Conservation (phyloP, 257 asterid species). For the Echites panduratus region DNA sequence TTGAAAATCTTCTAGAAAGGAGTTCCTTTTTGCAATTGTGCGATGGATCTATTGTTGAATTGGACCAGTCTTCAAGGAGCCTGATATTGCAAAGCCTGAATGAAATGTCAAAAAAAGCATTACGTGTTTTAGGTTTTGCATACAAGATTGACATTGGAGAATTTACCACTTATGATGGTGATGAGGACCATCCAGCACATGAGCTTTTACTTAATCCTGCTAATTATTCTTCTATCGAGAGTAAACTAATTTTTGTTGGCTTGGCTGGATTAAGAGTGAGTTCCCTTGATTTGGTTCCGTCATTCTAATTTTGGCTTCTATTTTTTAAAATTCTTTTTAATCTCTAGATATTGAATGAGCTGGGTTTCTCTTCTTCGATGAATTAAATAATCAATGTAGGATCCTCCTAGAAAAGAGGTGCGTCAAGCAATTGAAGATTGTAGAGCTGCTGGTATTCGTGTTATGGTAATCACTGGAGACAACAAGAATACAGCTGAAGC, state of each 20-base stretch:
- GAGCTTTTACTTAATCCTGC: conserved; percentile 73
- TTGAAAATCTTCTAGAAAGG: conserved; percentile 86
- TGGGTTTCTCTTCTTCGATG: background rate
- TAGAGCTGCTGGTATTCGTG: conserved; percentile 95
- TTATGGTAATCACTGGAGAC: conserved; percentile 98
- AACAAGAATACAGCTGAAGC: conserved; percentile 96
- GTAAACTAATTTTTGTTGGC: conserved; percentile 77
- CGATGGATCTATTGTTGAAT: conserved; percentile 68
- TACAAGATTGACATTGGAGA: conserved; percentile 65
- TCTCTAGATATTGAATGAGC: background rate
- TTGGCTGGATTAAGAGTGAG: conserved; percentile 94
- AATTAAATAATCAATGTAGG: conserved; percentile 32
- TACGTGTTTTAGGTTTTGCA: conserved; percentile 94
- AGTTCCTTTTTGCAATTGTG: conserved; percentile 73
- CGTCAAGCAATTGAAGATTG: conserved; percentile 91
- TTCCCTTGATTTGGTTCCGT: conserved; percentile 9
- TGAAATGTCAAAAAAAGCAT: conserved; percentile 77
- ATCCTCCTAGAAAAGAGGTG: conserved; percentile 97
- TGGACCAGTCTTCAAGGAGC: conserved; percentile 46
- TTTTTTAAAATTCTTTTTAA: background rate
- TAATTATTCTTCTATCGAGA: conserved; percentile 84
- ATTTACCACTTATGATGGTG: conserved; percentile 73
- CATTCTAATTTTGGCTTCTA: background rate
- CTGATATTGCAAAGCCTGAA: conserved; percentile 60
- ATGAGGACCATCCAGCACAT: conserved; percentile 96